Conservation (phyloP, 2,329 filamentous ascomycete genomes). For the Fragosphaeria purpurea region DNA sequence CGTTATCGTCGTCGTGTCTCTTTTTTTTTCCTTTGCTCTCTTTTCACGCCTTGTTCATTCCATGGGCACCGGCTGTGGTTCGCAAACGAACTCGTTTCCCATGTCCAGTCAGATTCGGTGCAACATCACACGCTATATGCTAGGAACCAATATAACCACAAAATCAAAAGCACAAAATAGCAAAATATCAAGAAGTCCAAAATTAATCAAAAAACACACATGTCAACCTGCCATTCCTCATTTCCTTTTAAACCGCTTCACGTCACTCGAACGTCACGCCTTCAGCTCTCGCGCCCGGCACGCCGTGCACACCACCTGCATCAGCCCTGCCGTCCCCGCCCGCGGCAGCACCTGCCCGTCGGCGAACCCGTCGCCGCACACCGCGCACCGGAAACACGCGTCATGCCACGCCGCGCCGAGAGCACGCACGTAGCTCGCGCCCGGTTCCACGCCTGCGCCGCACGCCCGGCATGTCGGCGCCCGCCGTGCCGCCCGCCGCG, state of each 20-base stretch:
- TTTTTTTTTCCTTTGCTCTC: no score
- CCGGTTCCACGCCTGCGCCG: conserved; percentile 56
- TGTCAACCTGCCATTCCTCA: neutral
- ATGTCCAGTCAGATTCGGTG: no score
- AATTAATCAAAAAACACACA: no score
- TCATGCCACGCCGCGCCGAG: conserved; percentile 91
- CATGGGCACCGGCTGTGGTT: no score
- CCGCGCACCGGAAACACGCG: conserved; percentile 74
- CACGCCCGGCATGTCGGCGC: conserved; percentile 84
- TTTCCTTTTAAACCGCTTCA: conserved; percentile 9
- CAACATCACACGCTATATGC: neutral
- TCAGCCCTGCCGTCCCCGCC: conserved; percentile 33
- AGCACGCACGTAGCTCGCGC: conserved; percentile 82
- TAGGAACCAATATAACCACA: neutral
- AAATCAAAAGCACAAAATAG: neutral
- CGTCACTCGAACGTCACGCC: conserved; percentile 22
- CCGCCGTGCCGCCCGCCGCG: conserved; percentile 77
- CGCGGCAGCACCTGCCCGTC: conserved; percentile 58
- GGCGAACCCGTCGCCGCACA: conserved; percentile 49
- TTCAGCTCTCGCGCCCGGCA: conserved; percentile 54
- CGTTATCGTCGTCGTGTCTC: no score
- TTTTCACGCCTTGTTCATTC: no score
- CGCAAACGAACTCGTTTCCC: no score
- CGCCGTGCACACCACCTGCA: conserved; percentile 48
- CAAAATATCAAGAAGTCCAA: neutral